phyloP scores from a whole-genome alignment of 768 basidiomycete genomes.

The Termitomyces sp. region DNA sequence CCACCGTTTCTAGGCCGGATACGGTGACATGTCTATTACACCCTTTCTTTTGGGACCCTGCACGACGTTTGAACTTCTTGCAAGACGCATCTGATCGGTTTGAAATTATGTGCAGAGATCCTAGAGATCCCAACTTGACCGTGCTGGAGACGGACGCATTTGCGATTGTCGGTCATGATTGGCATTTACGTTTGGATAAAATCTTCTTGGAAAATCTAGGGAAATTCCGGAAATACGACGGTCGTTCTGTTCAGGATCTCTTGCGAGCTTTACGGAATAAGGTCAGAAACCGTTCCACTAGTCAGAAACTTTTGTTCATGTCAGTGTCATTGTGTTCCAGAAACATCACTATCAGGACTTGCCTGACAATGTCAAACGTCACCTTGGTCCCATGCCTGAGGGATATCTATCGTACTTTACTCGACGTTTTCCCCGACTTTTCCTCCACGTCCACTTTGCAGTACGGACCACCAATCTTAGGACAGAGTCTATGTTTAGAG shows the following conservation, averaged over 20 bases:
- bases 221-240: conserved; percentile 97
- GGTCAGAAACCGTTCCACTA: conserved; percentile 37
- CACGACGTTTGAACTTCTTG: conserved; percentile 83
- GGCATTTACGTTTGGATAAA: conserved; percentile 83
- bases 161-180: conserved; percentile 82
- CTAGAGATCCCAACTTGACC: conserved; percentile 70
- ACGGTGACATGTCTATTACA: conserved; percentile 85
- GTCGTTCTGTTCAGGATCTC: conserved; percentile 84
- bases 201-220: conserved; percentile 91
- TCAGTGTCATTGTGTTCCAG: conserved; percentile 31
- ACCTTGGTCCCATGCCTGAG: conserved; percentile 86
- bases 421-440: conserved; percentile 81
- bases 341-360: conserved; percentile 99
- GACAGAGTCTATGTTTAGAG: conserved; percentile 85
- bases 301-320: background rate
- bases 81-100: conserved; percentile 97
- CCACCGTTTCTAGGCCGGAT: conserved; percentile 56
- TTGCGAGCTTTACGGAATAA: conserved; percentile 93
- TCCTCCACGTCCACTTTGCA: conserved; percentile 90
- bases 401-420: conserved; percentile 95
- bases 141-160: conserved; percentile 67
- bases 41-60: conserved; percentile 96
- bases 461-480: conserved; percentile 67
- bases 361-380: conserved; percentile 84
- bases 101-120: conserved; percentile 95